A percentile compares a stretch with the other conserved stretches of the same genome.
phyloP scores from a whole-genome alignment of 352 stramenopile genomes.

The Globisporangium camurandrum region DNA sequence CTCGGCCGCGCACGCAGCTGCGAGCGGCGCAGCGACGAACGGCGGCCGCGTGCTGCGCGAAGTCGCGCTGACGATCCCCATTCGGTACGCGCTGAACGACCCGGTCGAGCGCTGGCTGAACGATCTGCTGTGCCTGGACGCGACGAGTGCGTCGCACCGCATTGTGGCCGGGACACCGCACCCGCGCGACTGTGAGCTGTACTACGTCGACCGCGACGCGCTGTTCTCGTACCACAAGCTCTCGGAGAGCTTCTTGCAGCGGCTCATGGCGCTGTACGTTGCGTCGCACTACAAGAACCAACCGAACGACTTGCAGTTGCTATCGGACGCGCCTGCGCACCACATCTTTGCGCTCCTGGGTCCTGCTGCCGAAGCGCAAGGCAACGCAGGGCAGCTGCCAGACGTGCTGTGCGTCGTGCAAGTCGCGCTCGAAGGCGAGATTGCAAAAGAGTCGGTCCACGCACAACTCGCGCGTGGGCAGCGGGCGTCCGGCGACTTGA shows the following conservation, averaged over 20 bases:
- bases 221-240: slow-evolving; percentile 99
- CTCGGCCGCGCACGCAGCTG: slow-evolving; percentile 66
- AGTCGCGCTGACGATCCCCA: slow-evolving; percentile 95
- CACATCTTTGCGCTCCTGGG: slow-evolving; percentile 97
- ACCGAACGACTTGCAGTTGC: slow-evolving; percentile 98
- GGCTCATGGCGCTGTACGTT: slow-evolving; percentile 95
- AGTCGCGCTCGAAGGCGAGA: slow-evolving; percentile 95
- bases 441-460: slow-evolving; percentile 94
- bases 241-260: slow-evolving; percentile 93
- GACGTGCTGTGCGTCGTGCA: slow-evolving; percentile 99
- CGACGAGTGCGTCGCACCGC: slow-evolving; percentile 68
- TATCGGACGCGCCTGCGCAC: slow-evolving; percentile 97
- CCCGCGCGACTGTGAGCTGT: slow-evolving; percentile 96
- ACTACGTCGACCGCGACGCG: slow-evolving; percentile 98
- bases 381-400: slow-evolving; percentile 88
- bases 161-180: slow-evolving; percentile 93
- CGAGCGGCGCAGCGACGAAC: slow-evolving; percentile 33
- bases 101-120: slow-evolving; percentile 98
- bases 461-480: slow-evolving; percentile 94
- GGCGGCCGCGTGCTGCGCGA: slow-evolving; percentile 89
- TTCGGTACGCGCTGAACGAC: slow-evolving; percentile 95
- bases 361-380: slow-evolving; percentile 87
- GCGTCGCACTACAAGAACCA: slow-evolving; percentile 99
- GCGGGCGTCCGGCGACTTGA: slow-evolving; percentile 96
- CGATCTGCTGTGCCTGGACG: slow-evolving; percentile 95